phyloP scores from a whole-genome alignment of 768 basidiomycete species.

The Leccinum variicolor region DNA sequence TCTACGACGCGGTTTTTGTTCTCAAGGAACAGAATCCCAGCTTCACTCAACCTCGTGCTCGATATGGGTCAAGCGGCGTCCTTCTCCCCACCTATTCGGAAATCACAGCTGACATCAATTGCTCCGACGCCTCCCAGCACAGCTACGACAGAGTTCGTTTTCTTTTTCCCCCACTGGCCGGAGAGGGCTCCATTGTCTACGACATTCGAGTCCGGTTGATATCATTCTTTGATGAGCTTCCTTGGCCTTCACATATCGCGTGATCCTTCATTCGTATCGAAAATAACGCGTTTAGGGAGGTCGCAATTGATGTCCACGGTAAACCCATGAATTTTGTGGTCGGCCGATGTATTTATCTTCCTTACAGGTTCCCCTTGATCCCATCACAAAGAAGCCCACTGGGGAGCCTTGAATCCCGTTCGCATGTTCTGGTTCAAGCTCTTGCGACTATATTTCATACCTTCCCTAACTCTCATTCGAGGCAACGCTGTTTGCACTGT shows the following conservation, averaged over 20 bases:
- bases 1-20: slow-evolving; percentile 54
- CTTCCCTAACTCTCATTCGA: slow-evolving; percentile 79
- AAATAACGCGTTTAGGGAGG: slow-evolving; percentile 76
- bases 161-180: slow-evolving; percentile 87
- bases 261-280: slow-evolving; percentile 72
- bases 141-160: slow-evolving; percentile 70
- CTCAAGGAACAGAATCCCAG: slow-evolving; percentile 59
- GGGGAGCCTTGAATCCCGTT: slow-evolving; percentile 54
- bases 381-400: slow-evolving; percentile 53
- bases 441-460: slow-evolving; percentile 76
- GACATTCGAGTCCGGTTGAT: slow-evolving; percentile 55
- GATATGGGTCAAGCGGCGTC: slow-evolving; percentile 59
- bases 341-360: slow-evolving; percentile 4
- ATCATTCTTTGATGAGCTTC: slow-evolving; percentile 75
- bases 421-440: slow-evolving; percentile 84
- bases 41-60: slow-evolving; percentile 60
- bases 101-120: slow-evolving; percentile 63
- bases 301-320: slow-evolving; percentile 57
- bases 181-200: slow-evolving; percentile 65
- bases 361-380: slow-evolving; percentile 46
- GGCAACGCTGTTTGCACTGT: slow-evolving; percentile 87
- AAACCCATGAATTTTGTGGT: slow-evolving; percentile 11
- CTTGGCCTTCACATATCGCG: slow-evolving; percentile 80
- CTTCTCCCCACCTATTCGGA: slow-evolving; percentile 53
- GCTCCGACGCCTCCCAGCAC: slow-evolving; percentile 84